Evolutionary conservation across 2,329 filamentous ascomycete genomes (phyloP).

Genomic region (Fusarium vanettenii): DNA sequence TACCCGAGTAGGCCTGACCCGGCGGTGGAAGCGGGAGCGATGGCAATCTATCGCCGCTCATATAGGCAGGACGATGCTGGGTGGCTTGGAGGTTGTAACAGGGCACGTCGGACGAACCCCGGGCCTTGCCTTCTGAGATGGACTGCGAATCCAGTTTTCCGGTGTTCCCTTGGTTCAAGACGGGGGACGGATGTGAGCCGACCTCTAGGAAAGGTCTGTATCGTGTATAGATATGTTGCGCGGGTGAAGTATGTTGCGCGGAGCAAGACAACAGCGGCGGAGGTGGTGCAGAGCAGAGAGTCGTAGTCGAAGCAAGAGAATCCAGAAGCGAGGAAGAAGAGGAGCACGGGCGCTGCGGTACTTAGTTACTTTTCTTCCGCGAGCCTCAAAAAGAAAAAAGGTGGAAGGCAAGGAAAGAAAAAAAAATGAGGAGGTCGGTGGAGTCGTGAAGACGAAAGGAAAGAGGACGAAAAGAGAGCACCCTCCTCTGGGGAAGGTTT

Average conservation of each 20-base stretch:
- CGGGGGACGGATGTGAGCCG: background rate
- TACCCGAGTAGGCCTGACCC: slow-evolving; percentile 76
- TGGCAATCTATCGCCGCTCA: slow-evolving; percentile 76
- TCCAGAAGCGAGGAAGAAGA: background rate
- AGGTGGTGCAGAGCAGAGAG: slow-evolving; percentile 9
- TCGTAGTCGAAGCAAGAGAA: background rate
- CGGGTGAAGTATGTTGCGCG: slow-evolving; percentile 29
- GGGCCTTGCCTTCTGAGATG: slow-evolving; percentile 84
- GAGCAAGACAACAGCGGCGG: slow-evolving; percentile 2
- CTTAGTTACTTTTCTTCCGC: background rate
- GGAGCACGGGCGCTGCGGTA: background rate
- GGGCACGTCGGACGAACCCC: slow-evolving; percentile 77
- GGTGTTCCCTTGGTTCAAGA: slow-evolving; percentile 61
- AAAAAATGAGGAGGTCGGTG: slow-evolving; percentile 32
- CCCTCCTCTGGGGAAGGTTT: slow-evolving; percentile 46
- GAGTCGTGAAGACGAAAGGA: slow-evolving; percentile 45
- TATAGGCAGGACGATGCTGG: slow-evolving; percentile 71
- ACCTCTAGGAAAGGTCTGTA: background rate
- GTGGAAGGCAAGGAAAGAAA: slow-evolving; percentile 45
- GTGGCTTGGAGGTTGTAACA: slow-evolving; percentile 73
- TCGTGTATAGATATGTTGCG: background rate
- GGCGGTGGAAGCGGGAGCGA: slow-evolving; percentile 76
- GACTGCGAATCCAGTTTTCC: slow-evolving; percentile 95
- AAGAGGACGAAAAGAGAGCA: slow-evolving; percentile 40
- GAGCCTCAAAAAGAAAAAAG: slow-evolving; percentile 40